Evolutionary conservation across 2,329 filamentous ascomycete species (phyloP), one percentile per base, ranked within the genome.

Genomic region (Neonectria hederae): DNA sequence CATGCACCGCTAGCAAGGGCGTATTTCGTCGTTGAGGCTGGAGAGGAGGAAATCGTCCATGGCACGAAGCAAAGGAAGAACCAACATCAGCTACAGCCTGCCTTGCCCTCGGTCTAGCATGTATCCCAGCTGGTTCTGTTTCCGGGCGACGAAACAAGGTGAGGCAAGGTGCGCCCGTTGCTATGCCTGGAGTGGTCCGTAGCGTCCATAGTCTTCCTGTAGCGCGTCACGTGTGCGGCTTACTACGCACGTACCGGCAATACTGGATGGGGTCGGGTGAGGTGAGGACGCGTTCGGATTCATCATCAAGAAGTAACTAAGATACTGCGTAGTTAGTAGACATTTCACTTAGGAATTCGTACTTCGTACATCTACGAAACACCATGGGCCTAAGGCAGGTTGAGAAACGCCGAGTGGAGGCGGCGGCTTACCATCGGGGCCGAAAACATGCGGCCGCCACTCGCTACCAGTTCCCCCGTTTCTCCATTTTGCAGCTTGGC

Each of bases 401-500:
- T 7, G 35, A 19, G 28, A 48, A 35, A 35, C 35, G 17, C 8
- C 14, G 24, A 21, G 13, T 42, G 28, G 32, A 24, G 21, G 32
- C 49, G 14, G 28, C 55, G 13, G 46, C 21, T 38, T 30, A 51
- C 53, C 46, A 32, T 61, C 46, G 63, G 48, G 53, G 26, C 59
- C 59, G 54, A 59, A 49, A 40, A 9, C 32, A 21, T 54, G 42
- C 54, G 49, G 55, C 54, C 60, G 43, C 49, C 49, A 63, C 51
- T 46, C 49, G 35, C 46, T 52, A 17, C 22, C 17, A 32, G 30
- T 26, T 42, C 43, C 45, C 54, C 21, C 13, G 38, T 11, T 43
- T 46, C 30, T 21, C 19, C 40, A 17, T 11, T 54, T 52, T 32
- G 21, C 30, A 19, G 10, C 5, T n/a, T 14, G 35, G 24, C 17